Conservation (phyloP, 2,329 filamentous ascomycete genomes). For the Diaporthe helianthi region DNA sequence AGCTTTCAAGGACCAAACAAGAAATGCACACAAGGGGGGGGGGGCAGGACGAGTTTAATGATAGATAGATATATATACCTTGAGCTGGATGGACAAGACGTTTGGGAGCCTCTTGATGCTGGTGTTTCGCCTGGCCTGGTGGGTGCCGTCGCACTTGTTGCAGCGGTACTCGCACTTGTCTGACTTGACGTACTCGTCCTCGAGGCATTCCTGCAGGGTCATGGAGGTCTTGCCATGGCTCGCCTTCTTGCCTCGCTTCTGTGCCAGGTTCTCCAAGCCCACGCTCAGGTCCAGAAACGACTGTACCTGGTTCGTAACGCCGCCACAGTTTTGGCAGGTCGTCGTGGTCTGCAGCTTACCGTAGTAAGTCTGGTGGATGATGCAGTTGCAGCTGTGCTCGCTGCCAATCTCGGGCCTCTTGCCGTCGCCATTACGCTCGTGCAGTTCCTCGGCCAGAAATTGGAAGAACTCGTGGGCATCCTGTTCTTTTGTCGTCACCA, state of each 20-base stretch:
- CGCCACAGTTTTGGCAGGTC: constrained; percentile 86
- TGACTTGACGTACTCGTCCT: constrained; percentile 82
- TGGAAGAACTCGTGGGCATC: constrained; percentile 98
- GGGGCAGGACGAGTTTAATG: neutral
- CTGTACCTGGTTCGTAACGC: constrained; percentile 82
- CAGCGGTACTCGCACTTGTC: constrained; percentile 93
- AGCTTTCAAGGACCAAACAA: neutral
- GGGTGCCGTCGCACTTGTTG: constrained; percentile 76
- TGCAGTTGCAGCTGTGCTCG: constrained; percentile 79
- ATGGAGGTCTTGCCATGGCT: constrained; percentile 54
- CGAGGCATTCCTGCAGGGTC: constrained; percentile 76
- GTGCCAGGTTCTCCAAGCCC: constrained; percentile 78
- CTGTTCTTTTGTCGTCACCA: constrained; percentile 92
- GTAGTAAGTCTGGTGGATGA: constrained; percentile 94
- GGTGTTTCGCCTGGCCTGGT: constrained; percentile 84
- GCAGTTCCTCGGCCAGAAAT: constrained; percentile 90
- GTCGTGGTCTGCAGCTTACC: constrained; percentile 90
- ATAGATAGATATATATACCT: constrained; percentile 64
- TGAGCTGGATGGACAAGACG: constrained; percentile 89
- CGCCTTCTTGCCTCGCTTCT: constrained; percentile 66
- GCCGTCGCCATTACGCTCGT: constrained; percentile 78
- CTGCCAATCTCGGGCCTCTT: constrained; percentile 66
- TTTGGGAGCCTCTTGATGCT: constrained; percentile 86
- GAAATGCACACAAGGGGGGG: neutral
- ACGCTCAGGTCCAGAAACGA: constrained; percentile 91